Evolutionary conservation across 2,329 filamentous ascomycete genomes (phyloP), one percentile per base, ranked within the genome.

Genomic region (Fusarium pseudocircinatum): DNA sequence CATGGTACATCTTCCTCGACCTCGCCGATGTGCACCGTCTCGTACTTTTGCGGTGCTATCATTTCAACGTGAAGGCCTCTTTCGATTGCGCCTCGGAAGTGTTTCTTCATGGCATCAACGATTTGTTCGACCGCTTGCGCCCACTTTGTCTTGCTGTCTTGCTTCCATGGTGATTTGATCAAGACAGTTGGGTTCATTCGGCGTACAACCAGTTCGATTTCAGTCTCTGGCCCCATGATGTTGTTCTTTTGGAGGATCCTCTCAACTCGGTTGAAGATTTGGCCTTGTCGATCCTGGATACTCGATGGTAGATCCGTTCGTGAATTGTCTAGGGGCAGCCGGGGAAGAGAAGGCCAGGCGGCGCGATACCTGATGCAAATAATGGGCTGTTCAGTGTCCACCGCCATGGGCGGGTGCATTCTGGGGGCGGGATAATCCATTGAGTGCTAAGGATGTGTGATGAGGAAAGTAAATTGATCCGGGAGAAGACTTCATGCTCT

Each of bases 281-380:
- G 22, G 14, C 56, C 39, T 46, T 37, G 52, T 24, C 7, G 34
- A 8, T 46, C 34, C 10, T 30, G 22, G 13, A 62, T 44, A 28
- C 36, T 16, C 5, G 26, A 16, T 15, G 26, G 26, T 30, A 62
- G 32, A n/a, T 28, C 24, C 24, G 22, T 16, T 30, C 22, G 16
- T 16, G 40, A 26, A 36, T 39, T 39, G n/a, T 58, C 15, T 24
- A 60, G 18, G 22, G 60, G 52, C 26, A 58, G 40, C 16, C 18
- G 34, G 15, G 52, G 60, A 59, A 62, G 60, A 12, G 53, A 46
- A n/a, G 52, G 60, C 60, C 60, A 62, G 34, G 30, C 60, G 22
- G 34, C 60, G 8, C 56, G 60, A 36, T 58, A 46, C 16, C 40
- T 53, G 24, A 53, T 37, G 34, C 50, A 53, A 2, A 62, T 20